Percentiles rank a stretch among this genome's conserved stretches.
Conservation (phyloP, 495 filamentous ascomycete species). For the Lophiostoma macrostomum region DNA sequence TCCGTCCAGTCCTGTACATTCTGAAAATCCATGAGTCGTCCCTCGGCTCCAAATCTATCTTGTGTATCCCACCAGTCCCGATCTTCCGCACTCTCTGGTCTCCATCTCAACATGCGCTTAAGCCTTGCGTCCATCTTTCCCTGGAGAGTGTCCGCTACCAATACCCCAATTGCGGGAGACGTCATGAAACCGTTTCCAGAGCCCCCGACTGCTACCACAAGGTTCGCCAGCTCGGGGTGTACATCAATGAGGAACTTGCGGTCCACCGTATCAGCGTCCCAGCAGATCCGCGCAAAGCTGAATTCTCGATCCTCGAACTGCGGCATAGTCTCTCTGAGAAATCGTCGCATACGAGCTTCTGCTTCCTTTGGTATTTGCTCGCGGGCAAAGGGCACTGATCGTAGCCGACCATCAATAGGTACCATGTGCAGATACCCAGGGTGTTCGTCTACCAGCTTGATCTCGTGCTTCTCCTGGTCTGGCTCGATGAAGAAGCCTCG, state of each 20-base stretch:
- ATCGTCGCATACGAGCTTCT: slow-evolving; percentile 43
- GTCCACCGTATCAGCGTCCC: slow-evolving; percentile 54
- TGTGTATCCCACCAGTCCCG: slow-evolving; percentile 53
- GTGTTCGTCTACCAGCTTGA: slow-evolving; percentile 58
- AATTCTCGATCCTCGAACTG: slow-evolving; percentile 49
- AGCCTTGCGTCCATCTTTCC: slow-evolving; percentile 42
- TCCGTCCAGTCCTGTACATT: slow-evolving; percentile 40
- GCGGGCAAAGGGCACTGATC: slow-evolving; percentile 48
- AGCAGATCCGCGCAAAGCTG: slow-evolving; percentile 52
- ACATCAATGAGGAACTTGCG: slow-evolving; percentile 50
- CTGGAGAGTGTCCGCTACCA: slow-evolving; percentile 49
- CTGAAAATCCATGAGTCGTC: slow-evolving; percentile 49
- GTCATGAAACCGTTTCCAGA: slow-evolving; percentile 54
- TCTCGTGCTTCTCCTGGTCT: slow-evolving; percentile 48
- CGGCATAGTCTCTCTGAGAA: slow-evolving; percentile 52
- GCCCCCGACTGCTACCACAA: slow-evolving; percentile 51
- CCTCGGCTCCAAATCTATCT: slow-evolving; percentile 46
- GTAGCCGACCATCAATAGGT: slow-evolving; percentile 34
- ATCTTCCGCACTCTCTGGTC: slow-evolving; percentile 48
- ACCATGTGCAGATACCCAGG: slow-evolving; percentile 53
- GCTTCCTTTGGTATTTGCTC: slow-evolving; percentile 50
- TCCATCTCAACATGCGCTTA: slow-evolving; percentile 48
- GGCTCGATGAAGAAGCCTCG: slow-evolving; percentile 58
- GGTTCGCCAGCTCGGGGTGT: slow-evolving; percentile 42
- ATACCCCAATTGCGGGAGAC: slow-evolving; percentile 50